These are phyloP conservation scores for Suillus paluster DNA, from an alignment of 768 basidiomycete genomes.

Conservation along the genomic window DNA sequence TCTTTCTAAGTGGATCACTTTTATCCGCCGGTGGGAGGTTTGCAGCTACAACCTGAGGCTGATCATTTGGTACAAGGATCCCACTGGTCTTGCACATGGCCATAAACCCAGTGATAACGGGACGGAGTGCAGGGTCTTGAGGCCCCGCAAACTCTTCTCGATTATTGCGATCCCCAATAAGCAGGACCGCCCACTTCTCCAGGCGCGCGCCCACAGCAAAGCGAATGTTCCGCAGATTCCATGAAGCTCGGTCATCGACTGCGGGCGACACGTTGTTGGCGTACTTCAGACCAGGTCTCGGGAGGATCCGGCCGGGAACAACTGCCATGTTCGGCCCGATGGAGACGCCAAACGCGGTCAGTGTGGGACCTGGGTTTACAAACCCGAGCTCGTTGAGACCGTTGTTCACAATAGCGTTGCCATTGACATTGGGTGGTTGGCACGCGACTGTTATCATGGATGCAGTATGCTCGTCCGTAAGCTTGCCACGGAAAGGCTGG, in stretches of 20 bases:
- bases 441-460: conserved; percentile 55
- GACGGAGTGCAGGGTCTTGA: conserved; percentile 56
- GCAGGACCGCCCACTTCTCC: conserved; percentile 67
- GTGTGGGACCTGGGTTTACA: conserved; percentile 33
- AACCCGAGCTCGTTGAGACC: conserved; percentile 52
- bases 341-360: conserved; percentile 48
- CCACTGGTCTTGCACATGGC: conserved; percentile 68
- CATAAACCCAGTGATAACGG: conserved; percentile 55
- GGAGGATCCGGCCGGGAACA: conserved; percentile 56
- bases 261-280: conserved; percentile 27
- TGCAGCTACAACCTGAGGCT: conserved; percentile 45
- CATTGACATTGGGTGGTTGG: conserved; percentile 54
- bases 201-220: conserved; percentile 63
- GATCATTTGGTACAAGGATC: conserved; percentile 49
- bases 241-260: conserved; percentile 52
- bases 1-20: conserved; percentile 56
- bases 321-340: conserved; percentile 56
- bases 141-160: conserved; percentile 63
- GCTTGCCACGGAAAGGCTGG: conserved; percentile 52
- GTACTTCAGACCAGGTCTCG: conserved; percentile 48
- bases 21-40: conserved; percentile 54
- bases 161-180: conserved; percentile 64
- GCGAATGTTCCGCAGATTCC: conserved; percentile 59
- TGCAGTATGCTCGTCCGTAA: conserved; percentile 57
- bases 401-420: conserved; percentile 44